Evolutionary conservation across 1,139 yeast genomes (phyloP).

Genomic region (Eremothecium gossypii): DNA sequence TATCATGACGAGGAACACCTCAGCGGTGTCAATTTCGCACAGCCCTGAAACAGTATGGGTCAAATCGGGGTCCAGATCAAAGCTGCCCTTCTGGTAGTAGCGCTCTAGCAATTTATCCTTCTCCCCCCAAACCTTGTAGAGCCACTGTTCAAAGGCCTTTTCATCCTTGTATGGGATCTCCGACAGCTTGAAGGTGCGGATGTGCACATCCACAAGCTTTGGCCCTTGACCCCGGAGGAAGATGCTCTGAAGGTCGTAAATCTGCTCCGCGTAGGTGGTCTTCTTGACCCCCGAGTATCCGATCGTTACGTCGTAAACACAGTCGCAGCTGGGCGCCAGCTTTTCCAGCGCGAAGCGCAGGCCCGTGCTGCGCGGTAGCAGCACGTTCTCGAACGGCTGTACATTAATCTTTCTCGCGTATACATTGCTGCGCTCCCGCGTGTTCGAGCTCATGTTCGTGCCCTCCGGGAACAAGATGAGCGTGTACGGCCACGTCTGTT

Average conservation of each 20-base stretch:
- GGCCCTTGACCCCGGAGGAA: slow-evolving; percentile 72
- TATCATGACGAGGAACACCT: slow-evolving; percentile 12
- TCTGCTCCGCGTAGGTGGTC: slow-evolving; percentile 68
- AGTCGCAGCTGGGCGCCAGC: slow-evolving; percentile 51
- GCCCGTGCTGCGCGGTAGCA: slow-evolving; percentile 79
- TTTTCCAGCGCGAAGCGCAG: slow-evolving; percentile 55
- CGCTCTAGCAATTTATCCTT: slow-evolving; percentile 62
- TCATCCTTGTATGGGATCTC: slow-evolving; percentile 63
- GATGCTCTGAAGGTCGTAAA: slow-evolving; percentile 54
- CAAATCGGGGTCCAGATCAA: slow-evolving; percentile 26
- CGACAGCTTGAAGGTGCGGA: slow-evolving; percentile 46
- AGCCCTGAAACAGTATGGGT: slow-evolving; percentile 16
- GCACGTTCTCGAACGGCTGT: slow-evolving; percentile 47
- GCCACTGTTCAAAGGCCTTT: slow-evolving; percentile 65
- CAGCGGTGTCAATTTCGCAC: slow-evolving; percentile 12
- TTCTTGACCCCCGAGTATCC: slow-evolving; percentile 64
- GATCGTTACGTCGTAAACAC: slow-evolving; percentile 73
- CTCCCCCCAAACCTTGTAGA: slow-evolving; percentile 62
- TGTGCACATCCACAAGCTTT: slow-evolving; percentile 48
- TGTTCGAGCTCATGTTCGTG: slow-evolving; percentile 66
- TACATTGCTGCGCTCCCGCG: slow-evolving; percentile 46
- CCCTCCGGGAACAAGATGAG: slow-evolving; percentile 89
- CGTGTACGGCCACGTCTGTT: slow-evolving; percentile 37
- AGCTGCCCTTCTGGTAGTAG: slow-evolving; percentile 51
- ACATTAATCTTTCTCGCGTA: slow-evolving; percentile 47